A percentile compares a stretch with the other conserved stretches of the same genome.
Evolutionary conservation across 176 grass and related monocot species (phyloP).

Genomic region (Juncus effusus): DNA sequence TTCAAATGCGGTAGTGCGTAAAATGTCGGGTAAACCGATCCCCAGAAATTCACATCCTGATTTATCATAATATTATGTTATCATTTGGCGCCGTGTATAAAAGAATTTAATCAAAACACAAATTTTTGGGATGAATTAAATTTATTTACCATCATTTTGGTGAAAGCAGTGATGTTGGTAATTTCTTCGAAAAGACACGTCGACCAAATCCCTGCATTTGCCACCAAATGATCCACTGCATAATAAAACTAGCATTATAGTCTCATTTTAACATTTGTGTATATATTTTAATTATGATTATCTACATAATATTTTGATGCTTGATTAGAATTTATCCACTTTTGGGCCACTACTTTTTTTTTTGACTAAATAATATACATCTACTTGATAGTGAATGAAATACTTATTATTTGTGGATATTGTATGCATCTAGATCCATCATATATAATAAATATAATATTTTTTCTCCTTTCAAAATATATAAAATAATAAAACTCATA

Average conservation of each 20-base stretch:
- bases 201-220: constrained; percentile 78
- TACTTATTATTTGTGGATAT: no score
- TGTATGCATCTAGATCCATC: no score
- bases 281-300: not conserved
- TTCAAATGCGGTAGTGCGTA: constrained; percentile 77
- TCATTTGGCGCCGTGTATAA: no score
- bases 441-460: no score
- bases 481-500: no score
- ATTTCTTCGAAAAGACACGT: constrained; percentile 87
- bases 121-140: not conserved
- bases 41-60: constrained; percentile 94
- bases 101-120: no score
- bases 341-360: no score
- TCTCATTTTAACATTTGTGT: not conserved
- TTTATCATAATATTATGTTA: not conserved
- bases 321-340: no score
- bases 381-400: no score
- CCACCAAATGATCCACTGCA: constrained; percentile 84
- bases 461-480: no score
- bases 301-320: not conserved
- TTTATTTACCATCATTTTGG: constrained; percentile 54
- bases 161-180: constrained; percentile 78
- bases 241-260: not conserved
- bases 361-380: no score
- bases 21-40: constrained; percentile 68